phyloP scores from a whole-genome alignment of 2,329 filamentous ascomycete species.

The Diplodia seriata region DNA sequence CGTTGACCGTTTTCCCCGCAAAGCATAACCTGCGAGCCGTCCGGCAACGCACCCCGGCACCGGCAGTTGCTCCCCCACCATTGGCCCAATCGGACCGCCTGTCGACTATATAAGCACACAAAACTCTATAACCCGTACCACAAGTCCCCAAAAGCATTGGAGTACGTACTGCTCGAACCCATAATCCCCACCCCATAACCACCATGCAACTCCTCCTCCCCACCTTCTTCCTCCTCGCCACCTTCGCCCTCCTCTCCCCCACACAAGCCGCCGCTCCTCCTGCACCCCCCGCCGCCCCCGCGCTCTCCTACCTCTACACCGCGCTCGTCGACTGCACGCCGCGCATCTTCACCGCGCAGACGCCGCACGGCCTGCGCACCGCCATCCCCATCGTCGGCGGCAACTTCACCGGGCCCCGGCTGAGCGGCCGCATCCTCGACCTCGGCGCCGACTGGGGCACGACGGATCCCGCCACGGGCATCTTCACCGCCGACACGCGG shows the following conservation, averaged over 20 bases:
- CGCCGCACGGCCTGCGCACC: conserved; percentile 33
- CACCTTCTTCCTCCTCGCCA: background rate
- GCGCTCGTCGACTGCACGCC: conserved; percentile 22
- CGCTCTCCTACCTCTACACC: conserved; percentile 26
- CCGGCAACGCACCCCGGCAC: conserved; percentile 16
- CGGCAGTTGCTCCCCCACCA: conserved; percentile 3
- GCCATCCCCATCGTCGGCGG: conserved; percentile 44
- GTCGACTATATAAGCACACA: background rate
- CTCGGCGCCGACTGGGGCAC: conserved; percentile 51
- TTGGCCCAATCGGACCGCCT: background rate
- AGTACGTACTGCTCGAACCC: accelerated
- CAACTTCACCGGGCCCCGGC: conserved; percentile 40
- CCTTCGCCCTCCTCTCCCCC: background rate
- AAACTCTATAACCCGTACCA: background rate
- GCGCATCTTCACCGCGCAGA: conserved; percentile 10
- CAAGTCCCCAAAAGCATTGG: background rate
- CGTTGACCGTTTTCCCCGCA: conserved; percentile 5
- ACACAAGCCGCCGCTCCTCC: background rate
- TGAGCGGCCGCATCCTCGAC: conserved; percentile 44
- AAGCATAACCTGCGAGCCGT: background rate
- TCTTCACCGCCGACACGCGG: conserved; percentile 46
- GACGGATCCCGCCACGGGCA: conserved; percentile 40
- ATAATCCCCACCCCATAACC: too few species aligned
- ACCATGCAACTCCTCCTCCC: conserved; percentile 1
- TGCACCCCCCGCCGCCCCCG: background rate